A percentile compares a stretch with the other conserved stretches of the same genome.
phyloP scores from a whole-genome alignment of 2,329 filamentous ascomycete species.

The Colletotrichum eleusines region DNA sequence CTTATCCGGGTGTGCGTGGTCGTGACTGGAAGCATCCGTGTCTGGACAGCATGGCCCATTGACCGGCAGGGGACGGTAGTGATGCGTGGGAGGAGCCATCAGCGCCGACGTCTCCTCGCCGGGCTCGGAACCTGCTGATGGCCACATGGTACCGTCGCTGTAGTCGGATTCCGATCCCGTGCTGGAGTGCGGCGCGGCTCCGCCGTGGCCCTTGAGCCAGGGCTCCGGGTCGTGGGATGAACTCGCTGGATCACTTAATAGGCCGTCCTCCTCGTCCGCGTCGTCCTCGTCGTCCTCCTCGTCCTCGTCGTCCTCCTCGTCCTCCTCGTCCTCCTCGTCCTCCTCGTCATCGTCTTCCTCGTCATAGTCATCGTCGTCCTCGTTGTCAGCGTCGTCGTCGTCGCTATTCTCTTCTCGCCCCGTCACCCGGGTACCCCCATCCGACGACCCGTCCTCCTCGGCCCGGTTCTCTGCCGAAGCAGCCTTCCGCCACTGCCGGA shows the following conservation, averaged over 20 bases:
- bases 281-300: not conserved
- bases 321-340: no score
- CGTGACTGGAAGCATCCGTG: not conserved
- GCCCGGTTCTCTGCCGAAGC: not conserved
- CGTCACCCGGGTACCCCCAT: not conserved
- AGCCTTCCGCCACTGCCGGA: slow-evolving; percentile 13
- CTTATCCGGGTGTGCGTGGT: no score
- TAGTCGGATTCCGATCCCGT: not conserved
- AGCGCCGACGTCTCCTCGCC: not conserved
- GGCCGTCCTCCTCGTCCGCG: not conserved
- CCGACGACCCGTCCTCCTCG: not conserved
- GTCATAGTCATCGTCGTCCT: no score
- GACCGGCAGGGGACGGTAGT: not conserved
- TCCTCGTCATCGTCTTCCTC: no score
- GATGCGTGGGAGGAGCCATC: not conserved
- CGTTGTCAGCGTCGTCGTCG: no score
- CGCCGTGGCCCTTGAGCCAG: not conserved
- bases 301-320: no score
- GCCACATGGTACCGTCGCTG: not conserved
- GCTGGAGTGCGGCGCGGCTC: not conserved
- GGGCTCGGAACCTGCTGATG: not conserved
- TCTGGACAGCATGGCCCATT: no score
- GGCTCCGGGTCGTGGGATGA: not conserved
- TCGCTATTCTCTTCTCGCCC: not conserved
- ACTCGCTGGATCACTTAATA: no score